Conservation (phyloP, 176 grass and related monocot genomes). For the Lolium multiflorum region DNA sequence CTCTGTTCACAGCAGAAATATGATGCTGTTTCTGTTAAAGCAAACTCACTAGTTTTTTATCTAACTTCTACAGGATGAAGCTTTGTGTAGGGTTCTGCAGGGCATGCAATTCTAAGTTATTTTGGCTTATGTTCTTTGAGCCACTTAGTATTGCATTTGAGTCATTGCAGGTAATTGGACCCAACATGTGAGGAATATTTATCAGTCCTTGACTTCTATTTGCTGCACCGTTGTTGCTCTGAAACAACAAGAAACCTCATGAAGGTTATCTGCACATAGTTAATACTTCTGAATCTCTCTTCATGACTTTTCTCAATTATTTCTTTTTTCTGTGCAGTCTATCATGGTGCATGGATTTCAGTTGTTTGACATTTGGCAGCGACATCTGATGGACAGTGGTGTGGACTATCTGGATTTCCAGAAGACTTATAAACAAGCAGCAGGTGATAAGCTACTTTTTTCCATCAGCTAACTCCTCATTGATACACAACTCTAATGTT, state of each 20-base stretch:
- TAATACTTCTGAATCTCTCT: constrained; percentile 32
- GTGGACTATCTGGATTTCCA: constrained; percentile 72
- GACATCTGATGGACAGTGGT: constrained; percentile 66
- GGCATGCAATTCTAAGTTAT: constrained; percentile 78
- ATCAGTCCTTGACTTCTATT: constrained; percentile 7
- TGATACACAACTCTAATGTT: constrained; percentile 30
- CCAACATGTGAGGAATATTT: constrained; percentile 18
- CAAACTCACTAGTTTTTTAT: constrained; percentile 32
- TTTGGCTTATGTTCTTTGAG: constrained; percentile 95
- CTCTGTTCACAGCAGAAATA: constrained; percentile 18
- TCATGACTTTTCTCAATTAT: constrained; percentile 47
- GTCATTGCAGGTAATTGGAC: constrained; percentile 87
- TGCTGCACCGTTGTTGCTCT: neutral
- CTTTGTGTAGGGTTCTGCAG: constrained; percentile 75
- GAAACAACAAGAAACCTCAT: neutral
- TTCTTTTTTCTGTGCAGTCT: constrained; percentile 60
- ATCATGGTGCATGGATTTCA: constrained; percentile 99
- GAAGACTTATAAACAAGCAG: constrained; percentile 75
- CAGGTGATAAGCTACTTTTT: constrained; percentile 63
- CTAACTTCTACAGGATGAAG: constrained; percentile 75
- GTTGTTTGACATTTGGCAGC: constrained; percentile 93
- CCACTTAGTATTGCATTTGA: constrained; percentile 91
- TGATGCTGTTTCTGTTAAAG: constrained; percentile 42
- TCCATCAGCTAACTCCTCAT: constrained; percentile 7
- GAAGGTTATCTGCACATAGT: neutral